A percentile compares a stretch with the other conserved stretches of the same genome.
Evolutionary conservation across 352 stramenopile genomes (phyloP).

Genomic region (Pythium diclinum): DNA sequence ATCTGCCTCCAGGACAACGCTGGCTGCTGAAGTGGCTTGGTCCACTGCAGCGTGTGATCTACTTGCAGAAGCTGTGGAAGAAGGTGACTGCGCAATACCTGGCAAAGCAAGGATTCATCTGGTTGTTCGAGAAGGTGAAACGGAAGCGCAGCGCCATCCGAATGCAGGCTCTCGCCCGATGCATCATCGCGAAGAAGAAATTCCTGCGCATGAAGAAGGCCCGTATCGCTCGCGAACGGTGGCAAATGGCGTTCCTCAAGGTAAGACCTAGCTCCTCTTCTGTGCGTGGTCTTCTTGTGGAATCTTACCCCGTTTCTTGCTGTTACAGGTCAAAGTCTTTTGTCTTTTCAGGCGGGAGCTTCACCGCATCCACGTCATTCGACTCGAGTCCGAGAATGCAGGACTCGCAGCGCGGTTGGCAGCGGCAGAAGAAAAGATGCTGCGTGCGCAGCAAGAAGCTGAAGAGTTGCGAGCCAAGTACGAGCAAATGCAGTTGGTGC

Average conservation of each 20-base stretch:
- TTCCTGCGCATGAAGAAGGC: constrained; percentile 66
- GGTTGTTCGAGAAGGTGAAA: constrained; percentile 63
- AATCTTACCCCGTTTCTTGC: constrained; percentile 6
- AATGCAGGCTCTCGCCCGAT: constrained; percentile 64
- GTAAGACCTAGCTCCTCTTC: constrained; percentile 24
- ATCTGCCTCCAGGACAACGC: constrained; percentile 54
- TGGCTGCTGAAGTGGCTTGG: constrained; percentile 87
- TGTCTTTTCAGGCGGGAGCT: constrained; percentile 61
- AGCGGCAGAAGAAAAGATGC: constrained; percentile 41
- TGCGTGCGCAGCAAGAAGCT: constrained; percentile 41
- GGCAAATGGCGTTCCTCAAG: constrained; percentile 66
- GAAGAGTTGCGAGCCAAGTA: constrained; percentile 46
- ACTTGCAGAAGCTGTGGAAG: constrained; percentile 84
- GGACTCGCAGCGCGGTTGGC: constrained; percentile 39
- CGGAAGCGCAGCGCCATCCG: constrained; percentile 58
- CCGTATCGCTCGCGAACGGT: constrained; percentile 60
- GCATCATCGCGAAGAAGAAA: constrained; percentile 60
- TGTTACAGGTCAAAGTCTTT: constrained; percentile 33
- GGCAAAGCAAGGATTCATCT: constrained; percentile 79
- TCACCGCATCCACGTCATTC: constrained; percentile 63
- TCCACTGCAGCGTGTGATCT: constrained; percentile 76
- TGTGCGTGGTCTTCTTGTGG: not conserved
- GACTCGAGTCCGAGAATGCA: constrained; percentile 67
- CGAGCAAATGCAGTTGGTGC: constrained; percentile 50
- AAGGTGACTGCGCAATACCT: constrained; percentile 71